A percentile compares a stretch with the other conserved stretches of the same genome.
Evolutionary conservation across 2,329 filamentous ascomycete genomes (phyloP).

Genomic region (Herpotrichia juniperi): DNA sequence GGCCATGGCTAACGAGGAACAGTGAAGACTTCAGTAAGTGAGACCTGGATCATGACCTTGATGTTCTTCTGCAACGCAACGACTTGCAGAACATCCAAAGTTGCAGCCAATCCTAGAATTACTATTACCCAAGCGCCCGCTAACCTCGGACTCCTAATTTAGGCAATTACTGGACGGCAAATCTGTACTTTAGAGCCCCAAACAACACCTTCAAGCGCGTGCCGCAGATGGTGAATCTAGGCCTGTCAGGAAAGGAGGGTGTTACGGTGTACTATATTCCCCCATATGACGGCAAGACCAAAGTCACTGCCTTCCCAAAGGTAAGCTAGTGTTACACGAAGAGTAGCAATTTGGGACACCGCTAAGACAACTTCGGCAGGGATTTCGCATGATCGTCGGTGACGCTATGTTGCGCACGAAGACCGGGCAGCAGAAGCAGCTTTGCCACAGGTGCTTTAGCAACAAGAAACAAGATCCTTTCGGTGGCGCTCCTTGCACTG

Average conservation of each 20-base stretch:
- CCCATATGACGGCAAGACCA: slow-evolving; percentile 37
- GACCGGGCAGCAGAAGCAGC: slow-evolving; percentile 34
- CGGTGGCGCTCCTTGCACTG: slow-evolving; percentile 47
- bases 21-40: not conserved
- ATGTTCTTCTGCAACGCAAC: too few relatives aligned
- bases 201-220: slow-evolving; percentile 37
- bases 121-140: too few relatives aligned
- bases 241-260: slow-evolving; percentile 27
- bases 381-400: slow-evolving; percentile 36
- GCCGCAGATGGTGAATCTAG: slow-evolving; percentile 34
- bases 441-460: slow-evolving; percentile 53
- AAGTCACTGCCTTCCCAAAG: slow-evolving; percentile 39
- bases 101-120: too few relatives aligned
- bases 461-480: slow-evolving; percentile 50
- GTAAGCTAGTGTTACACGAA: not conserved
- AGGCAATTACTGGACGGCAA: slow-evolving; percentile 38
- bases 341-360: not conserved
- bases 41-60: too few relatives aligned
- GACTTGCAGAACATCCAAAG: too few relatives aligned
- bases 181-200: slow-evolving; percentile 31
- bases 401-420: slow-evolving; percentile 24
- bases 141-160: too few relatives aligned
- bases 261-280: slow-evolving; percentile 39
- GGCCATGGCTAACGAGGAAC: not conserved
- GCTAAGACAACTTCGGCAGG: slow-evolving; percentile 6